A percentile compares a stretch with the other conserved stretches of the same genome.
phyloP scores from a whole-genome alignment of 1,139 yeast species.

The Citeromyces hawaiiensis region DNA sequence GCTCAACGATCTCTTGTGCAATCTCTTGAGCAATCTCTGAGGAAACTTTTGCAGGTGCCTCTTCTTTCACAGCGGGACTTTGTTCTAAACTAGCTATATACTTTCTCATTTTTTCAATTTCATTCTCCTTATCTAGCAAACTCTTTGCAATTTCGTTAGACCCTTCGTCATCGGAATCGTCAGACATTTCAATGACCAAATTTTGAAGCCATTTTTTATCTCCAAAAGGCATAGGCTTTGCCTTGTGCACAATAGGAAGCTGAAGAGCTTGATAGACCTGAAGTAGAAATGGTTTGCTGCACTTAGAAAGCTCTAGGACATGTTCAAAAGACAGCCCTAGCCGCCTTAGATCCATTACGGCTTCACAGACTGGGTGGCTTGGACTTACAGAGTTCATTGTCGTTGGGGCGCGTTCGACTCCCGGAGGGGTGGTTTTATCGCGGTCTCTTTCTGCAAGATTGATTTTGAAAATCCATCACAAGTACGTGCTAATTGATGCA shows the following conservation, averaged over 20 bases:
- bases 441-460: too few relatives aligned
- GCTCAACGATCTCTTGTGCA: constrained; percentile 1
- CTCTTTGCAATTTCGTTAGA: constrained; percentile 3
- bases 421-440: neutral
- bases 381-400: neutral
- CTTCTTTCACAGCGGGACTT: neutral
- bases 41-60: neutral
- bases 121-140: constrained; percentile 7
- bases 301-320: constrained; percentile 8
- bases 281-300: constrained; percentile 7
- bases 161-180: constrained; percentile 6
- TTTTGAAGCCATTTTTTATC: constrained; percentile 6
- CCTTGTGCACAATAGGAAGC: neutral
- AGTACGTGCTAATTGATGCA: too few relatives aligned
- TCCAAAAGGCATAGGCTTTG: constrained; percentile 6
- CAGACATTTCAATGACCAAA: constrained; percentile 7
- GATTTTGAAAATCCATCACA: too few relatives aligned
- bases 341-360: constrained; percentile 10
- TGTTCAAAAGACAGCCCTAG: constrained; percentile 10
- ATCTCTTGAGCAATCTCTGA: neutral
- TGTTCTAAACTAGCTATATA: constrained; percentile 6
- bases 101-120: constrained; percentile 8
- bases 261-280: neutral
- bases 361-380: constrained; percentile 8
- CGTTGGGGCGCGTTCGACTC: neutral